These are phyloP conservation scores for Fusarium cyanostomum DNA, from an alignment of 2,329 filamentous ascomycete genomes.

Conservation along the genomic window DNA sequence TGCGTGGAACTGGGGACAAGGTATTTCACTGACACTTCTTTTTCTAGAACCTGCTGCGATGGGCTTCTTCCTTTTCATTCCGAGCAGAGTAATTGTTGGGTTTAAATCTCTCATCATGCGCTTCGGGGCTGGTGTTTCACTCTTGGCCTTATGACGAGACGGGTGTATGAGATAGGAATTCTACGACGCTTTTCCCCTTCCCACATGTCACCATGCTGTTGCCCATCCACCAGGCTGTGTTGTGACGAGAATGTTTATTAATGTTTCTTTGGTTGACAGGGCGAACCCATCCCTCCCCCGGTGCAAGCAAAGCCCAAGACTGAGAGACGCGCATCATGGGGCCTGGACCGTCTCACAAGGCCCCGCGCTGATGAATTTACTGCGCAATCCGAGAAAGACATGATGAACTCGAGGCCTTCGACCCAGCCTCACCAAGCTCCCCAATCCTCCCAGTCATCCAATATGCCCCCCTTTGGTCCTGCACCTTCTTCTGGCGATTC, in stretches of 20 bases:
- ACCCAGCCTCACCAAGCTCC: constrained; percentile 35
- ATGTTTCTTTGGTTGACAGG: constrained; percentile 50
- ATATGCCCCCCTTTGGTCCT: constrained; percentile 32
- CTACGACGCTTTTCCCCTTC: constrained; percentile 48
- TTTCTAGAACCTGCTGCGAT: constrained; percentile 45
- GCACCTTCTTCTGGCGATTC: constrained; percentile 32
- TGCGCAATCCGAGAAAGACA: constrained; percentile 35
- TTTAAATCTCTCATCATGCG: constrained; percentile 45
- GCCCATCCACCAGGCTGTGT: constrained; percentile 41
- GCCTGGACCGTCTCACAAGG: constrained; percentile 50
- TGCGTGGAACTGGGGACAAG: constrained; percentile 81
- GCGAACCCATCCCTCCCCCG: constrained; percentile 48
- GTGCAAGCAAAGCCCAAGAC: constrained; percentile 49
- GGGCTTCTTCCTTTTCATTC: constrained; percentile 41
- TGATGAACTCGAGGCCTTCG: constrained; percentile 27
- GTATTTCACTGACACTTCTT: constrained; percentile 76
- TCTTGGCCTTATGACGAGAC: constrained; percentile 48
- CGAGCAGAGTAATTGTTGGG: constrained; percentile 42
- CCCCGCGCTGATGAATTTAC: constrained; percentile 41
- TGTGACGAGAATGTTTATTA: constrained; percentile 48
- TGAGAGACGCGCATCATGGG: constrained; percentile 58
- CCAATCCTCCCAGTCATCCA: constrained; percentile 36
- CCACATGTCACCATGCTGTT: constrained; percentile 40
- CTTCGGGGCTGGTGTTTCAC: constrained; percentile 43
- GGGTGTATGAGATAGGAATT: constrained; percentile 55